phyloP scores from a whole-genome alignment of 2,329 filamentous ascomycete species.

The Microsporum ferrugineum region DNA sequence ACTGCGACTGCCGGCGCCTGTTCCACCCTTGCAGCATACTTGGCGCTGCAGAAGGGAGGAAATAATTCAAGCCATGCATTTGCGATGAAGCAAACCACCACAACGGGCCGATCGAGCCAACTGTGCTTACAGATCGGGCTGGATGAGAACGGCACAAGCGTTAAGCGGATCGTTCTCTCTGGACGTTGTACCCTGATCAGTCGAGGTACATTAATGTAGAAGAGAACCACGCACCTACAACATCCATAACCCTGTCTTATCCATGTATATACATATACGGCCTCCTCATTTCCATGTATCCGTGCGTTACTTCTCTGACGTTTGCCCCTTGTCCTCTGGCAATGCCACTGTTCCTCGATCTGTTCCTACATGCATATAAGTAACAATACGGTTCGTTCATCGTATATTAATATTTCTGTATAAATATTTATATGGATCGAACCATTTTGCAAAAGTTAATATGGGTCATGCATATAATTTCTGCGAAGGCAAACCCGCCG shows the following conservation, averaged over 20 bases:
- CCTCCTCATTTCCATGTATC: neutral
- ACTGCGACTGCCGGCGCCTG: slow-evolving; percentile 43
- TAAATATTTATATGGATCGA: neutral
- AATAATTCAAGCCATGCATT: slow-evolving; percentile 21
- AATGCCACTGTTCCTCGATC: neutral
- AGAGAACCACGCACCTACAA: neutral
- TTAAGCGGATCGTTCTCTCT: slow-evolving; percentile 15
- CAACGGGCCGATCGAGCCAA: slow-evolving; percentile 42
- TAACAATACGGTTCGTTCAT: neutral
- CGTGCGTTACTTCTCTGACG: neutral
- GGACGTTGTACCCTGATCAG: slow-evolving; percentile 15
- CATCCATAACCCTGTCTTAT: neutral
- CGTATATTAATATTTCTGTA: neutral
- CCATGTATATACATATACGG: neutral
- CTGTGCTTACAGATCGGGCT: slow-evolving; percentile 38
- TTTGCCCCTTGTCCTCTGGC: neutral
- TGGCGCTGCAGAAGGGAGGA: slow-evolving; percentile 33
- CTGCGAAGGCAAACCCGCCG: neutral
- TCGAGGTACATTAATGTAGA: slow-evolving; percentile 14
- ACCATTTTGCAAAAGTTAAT: neutral
- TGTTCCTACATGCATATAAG: neutral
- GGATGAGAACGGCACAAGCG: slow-evolving; percentile 21
- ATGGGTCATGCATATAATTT: neutral
- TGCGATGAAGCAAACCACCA: slow-evolving; percentile 41
- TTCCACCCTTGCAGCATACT: slow-evolving; percentile 35